Evolutionary conservation across 2,329 filamentous ascomycete species (phyloP).

Genomic region (Arachnomyces sp.): DNA sequence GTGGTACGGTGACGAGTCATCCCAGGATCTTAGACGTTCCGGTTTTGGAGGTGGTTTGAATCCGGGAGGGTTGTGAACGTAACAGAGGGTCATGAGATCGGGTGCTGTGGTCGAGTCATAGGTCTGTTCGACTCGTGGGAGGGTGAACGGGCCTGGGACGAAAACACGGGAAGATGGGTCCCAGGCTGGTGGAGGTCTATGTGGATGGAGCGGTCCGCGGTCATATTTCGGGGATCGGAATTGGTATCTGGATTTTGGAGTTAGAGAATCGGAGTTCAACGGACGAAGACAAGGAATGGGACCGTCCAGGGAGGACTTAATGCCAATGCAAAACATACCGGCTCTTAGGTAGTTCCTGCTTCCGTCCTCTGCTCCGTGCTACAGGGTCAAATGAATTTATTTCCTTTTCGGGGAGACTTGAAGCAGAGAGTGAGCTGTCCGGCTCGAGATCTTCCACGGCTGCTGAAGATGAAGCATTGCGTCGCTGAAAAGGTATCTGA

Average conservation of each 20-base stretch:
- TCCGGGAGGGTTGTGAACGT: slow-evolving; percentile 77
- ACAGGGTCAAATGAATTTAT: slow-evolving; percentile 45
- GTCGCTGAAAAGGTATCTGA: slow-evolving; percentile 28
- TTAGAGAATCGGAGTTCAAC: slow-evolving; percentile 7
- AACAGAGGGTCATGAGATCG: slow-evolving; percentile 82
- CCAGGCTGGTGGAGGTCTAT: slow-evolving; percentile 79
- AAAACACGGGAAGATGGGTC: slow-evolving; percentile 85
- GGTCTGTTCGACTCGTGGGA: slow-evolving; percentile 81
- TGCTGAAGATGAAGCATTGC: slow-evolving; percentile 39
- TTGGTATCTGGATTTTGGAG: slow-evolving; percentile 63
- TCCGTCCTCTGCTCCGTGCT: slow-evolving; percentile 38
- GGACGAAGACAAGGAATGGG: background rate
- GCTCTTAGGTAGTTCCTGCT: slow-evolving; percentile 42
- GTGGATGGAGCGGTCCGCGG: slow-evolving; percentile 84
- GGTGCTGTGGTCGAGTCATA: slow-evolving; percentile 78
- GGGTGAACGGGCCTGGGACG: slow-evolving; percentile 81
- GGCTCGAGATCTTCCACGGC: slow-evolving; percentile 40
- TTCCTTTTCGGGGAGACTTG: slow-evolving; percentile 30
- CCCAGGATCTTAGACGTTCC: slow-evolving; percentile 74
- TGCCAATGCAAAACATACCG: slow-evolving; percentile 36
- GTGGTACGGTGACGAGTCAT: slow-evolving; percentile 86
- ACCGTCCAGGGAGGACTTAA: background rate
- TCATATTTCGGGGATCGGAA: slow-evolving; percentile 92
- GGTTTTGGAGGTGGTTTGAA: slow-evolving; percentile 51
- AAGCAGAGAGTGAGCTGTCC: slow-evolving; percentile 37